Conservation (phyloP, 768 basidiomycete species). For the Suillus decipiens region DNA sequence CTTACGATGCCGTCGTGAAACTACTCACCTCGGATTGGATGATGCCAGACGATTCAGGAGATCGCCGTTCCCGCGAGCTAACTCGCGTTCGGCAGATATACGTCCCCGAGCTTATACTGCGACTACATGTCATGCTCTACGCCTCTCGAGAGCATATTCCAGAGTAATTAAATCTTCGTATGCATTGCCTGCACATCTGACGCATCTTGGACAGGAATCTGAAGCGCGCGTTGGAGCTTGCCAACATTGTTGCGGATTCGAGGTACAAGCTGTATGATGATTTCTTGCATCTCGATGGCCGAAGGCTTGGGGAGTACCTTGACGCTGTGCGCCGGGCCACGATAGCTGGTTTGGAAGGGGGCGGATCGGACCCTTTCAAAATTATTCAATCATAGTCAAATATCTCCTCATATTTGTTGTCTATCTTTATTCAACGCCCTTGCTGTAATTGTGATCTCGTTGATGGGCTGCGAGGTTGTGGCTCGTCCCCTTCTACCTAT, state of each 20-base stretch:
- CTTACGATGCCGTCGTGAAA: slow-evolving; percentile 64
- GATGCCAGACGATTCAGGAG: slow-evolving; percentile 51
- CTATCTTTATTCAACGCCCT: background rate
- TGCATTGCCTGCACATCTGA: background rate
- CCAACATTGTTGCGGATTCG: slow-evolving; percentile 87
- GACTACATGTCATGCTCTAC: slow-evolving; percentile 74
- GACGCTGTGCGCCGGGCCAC: slow-evolving; percentile 70
- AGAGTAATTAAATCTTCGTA: slow-evolving; percentile 48
- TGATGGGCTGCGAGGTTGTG: background rate
- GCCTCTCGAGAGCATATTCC: slow-evolving; percentile 54
- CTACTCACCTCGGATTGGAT: slow-evolving; percentile 81
- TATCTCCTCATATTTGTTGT: background rate
- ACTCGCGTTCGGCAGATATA: slow-evolving; percentile 85
- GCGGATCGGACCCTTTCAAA: slow-evolving; percentile 77
- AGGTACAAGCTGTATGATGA: slow-evolving; percentile 84
- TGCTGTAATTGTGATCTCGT: background rate
- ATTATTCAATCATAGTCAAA: slow-evolving; percentile 31
- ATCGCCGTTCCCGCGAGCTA: slow-evolving; percentile 65
- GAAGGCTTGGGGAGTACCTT: slow-evolving; percentile 72
- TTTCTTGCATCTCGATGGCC: slow-evolving; percentile 63
- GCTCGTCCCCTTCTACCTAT: background rate
- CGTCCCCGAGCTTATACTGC: slow-evolving; percentile 86
- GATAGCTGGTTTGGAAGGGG: slow-evolving; percentile 68
- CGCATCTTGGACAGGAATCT: slow-evolving; percentile 56
- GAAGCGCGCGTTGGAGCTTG: slow-evolving; percentile 70